phyloP scores from a whole-genome alignment of 345 rosid species.

The Citrus unshiu region DNA sequence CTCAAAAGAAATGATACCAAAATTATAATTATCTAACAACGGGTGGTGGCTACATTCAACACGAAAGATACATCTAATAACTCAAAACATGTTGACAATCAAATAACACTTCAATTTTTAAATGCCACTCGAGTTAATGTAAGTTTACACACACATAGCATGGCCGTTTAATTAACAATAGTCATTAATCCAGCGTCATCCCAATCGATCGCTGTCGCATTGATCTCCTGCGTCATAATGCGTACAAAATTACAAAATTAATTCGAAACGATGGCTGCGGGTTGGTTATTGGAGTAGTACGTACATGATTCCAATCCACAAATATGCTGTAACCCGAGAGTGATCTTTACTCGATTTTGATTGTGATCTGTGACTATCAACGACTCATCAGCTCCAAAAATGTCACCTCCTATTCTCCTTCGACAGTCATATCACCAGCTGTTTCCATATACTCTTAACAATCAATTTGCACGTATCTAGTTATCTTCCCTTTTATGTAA shows the following conservation, averaged over 20 bases:
- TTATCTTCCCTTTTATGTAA: neutral
- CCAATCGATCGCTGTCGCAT: neutral
- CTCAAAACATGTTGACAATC: too few relatives aligned
- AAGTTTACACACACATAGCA: too few relatives aligned
- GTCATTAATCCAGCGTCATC: neutral
- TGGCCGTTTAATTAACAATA: too few relatives aligned
- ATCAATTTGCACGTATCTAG: neutral
- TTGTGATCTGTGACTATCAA: neutral
- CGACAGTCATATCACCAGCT: neutral
- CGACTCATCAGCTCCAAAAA: constrained; percentile 1
- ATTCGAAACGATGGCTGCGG: too few relatives aligned
- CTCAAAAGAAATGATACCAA: too few relatives aligned
- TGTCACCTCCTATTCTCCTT: constrained; percentile 1
- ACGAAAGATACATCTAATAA: too few relatives aligned
- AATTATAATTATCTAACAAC: too few relatives aligned
- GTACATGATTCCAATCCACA: constrained; percentile 10
- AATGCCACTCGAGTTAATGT: too few relatives aligned
- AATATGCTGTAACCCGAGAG: constrained; percentile 28
- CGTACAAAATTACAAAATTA: too few relatives aligned
- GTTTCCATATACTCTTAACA: neutral
- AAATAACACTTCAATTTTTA: too few relatives aligned
- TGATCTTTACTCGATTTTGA: constrained; percentile 38
- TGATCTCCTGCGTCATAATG: too few relatives aligned
- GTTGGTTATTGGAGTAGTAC: neutral
- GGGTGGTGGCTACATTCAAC: too few relatives aligned